These are phyloP conservation scores for Claviceps africana DNA, from an alignment of 2,329 filamentous ascomycete species.

Conservation along the genomic window DNA sequence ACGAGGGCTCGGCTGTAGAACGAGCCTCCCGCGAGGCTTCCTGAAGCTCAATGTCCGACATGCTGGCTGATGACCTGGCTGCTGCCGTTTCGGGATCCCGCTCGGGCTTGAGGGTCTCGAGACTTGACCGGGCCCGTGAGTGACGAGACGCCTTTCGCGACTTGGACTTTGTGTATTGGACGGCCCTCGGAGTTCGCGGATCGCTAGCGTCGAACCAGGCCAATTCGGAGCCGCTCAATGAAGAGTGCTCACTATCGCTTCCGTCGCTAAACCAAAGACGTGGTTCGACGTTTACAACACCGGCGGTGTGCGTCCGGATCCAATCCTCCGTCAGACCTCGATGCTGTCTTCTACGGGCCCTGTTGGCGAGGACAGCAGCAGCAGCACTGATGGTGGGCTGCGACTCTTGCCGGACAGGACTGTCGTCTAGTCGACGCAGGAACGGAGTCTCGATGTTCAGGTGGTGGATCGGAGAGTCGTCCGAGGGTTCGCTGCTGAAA, in stretches of 20 bases:
- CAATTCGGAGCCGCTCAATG: slow-evolving; percentile 51
- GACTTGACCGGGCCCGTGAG: slow-evolving; percentile 36
- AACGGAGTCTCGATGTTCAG: slow-evolving; percentile 50
- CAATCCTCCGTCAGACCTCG: slow-evolving; percentile 66
- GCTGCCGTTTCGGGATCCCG: slow-evolving; percentile 7
- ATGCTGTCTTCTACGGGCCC: slow-evolving; percentile 43
- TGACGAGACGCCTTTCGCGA: slow-evolving; percentile 19
- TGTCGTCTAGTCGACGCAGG: slow-evolving; percentile 36
- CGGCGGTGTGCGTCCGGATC: slow-evolving; percentile 74
- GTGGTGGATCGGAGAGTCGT: slow-evolving; percentile 46
- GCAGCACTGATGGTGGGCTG: slow-evolving; percentile 33
- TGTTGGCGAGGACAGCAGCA: slow-evolving; percentile 49
- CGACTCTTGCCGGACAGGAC: slow-evolving; percentile 17
- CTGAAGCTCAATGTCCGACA: slow-evolving; percentile 16
- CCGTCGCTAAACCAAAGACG: slow-evolving; percentile 72
- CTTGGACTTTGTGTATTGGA: slow-evolving; percentile 10
- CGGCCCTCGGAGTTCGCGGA: slow-evolving; percentile 33
- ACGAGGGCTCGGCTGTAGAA: slow-evolving; percentile 1
- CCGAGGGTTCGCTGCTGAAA: slow-evolving; percentile 44
- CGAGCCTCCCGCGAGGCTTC: slow-evolving; percentile 3
- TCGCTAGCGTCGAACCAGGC: slow-evolving; percentile 37
- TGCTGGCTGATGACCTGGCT: slow-evolving; percentile 12
- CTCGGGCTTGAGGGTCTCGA: slow-evolving; percentile 37
- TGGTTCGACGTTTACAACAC: slow-evolving; percentile 52
- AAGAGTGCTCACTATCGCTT: slow-evolving; percentile 60